Base-by-base conservation (phyloP, 1,139 yeast genomes). In the Yarrowia galli region DNA sequence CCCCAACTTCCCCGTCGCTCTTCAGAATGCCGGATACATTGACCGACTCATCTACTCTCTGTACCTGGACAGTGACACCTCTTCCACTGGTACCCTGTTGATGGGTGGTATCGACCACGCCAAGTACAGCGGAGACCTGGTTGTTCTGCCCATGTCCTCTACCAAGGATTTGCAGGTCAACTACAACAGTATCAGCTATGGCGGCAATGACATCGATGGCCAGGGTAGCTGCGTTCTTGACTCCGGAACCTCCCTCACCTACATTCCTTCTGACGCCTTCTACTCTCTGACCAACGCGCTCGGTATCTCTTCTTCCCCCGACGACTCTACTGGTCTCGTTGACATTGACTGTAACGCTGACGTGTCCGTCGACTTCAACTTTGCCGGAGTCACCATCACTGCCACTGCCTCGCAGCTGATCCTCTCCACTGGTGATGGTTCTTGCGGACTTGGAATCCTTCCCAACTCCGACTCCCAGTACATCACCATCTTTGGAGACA, bases 41-140 rank as follows among this genome's bases (percentile, higher is more conserved):
- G 74, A 79, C 49, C 78, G 81, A 68, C 77, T 75, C 51, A 82
- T 86, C 2, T 87, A 85, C 74, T 87, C 91, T 5, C 76, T 88
- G 67, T 86, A 82, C 75, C 79, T 87, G 71, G 81, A 82, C 69
- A 75, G 79, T 28, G 71, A 76, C 20, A 78, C 77, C 22, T 74
- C 84, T 9, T 72, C 76, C 32, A 70, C 76, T 0, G 90, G 90
- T 2, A 73, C 82, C 13, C 76, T 87, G 53, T 78, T 87, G 64
- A 86, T 87, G 75, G 90, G 90, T 8, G 90, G 87, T 43, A 78
- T 85, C 66, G 90, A 87, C 75, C 79, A 80, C 65, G 83, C 85
- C 35, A 87, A 85, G 74, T 85, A 79, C 72, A 70, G 75, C 1
- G 90, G 89, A 28, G 75, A 77, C 0, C 77, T 85, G 32, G 22